Conservation (phyloP, 768 basidiomycete species). For the Chiua virens region DNA sequence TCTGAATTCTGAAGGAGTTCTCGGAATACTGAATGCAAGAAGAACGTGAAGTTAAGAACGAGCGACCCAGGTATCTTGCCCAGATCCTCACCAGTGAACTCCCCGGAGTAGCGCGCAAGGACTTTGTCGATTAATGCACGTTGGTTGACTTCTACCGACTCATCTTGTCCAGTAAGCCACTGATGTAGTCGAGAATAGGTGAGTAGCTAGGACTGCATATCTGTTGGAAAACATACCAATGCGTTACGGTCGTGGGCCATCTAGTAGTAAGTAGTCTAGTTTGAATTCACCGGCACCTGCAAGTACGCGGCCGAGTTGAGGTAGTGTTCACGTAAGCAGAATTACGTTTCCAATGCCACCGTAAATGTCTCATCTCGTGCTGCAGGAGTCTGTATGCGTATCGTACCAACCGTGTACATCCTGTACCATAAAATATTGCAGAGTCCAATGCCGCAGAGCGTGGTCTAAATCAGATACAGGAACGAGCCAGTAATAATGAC, state of each 20-base stretch:
- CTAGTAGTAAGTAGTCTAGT: no score
- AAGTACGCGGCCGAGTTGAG: no score
- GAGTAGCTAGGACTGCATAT: neutral
- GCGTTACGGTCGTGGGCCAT: conserved; percentile 33
- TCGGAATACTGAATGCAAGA: conserved; percentile 49
- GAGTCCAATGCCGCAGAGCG: no score
- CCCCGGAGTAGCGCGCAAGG: conserved; percentile 91
- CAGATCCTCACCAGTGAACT: conserved; percentile 66
- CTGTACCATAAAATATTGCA: no score
- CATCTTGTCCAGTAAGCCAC: conserved; percentile 68
- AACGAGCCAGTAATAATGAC: no score
- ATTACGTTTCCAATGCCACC: no score
- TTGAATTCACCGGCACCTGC: no score
- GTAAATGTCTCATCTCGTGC: no score
- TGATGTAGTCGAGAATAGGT: conserved; percentile 12
- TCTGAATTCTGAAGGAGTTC: conserved; percentile 97
- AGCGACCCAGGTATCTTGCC: neutral
- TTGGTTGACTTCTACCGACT: conserved; percentile 90
- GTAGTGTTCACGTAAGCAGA: no score
- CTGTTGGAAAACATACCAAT: conserved; percentile 19
- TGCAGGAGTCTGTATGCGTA: no score
- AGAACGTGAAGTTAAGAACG: neutral
- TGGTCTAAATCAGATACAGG: no score
- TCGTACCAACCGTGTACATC: no score
- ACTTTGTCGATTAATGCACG: conserved; percentile 97